phyloP scores from a whole-genome alignment of 495 filamentous ascomycete species.

The Daldinia bambusicola region DNA sequence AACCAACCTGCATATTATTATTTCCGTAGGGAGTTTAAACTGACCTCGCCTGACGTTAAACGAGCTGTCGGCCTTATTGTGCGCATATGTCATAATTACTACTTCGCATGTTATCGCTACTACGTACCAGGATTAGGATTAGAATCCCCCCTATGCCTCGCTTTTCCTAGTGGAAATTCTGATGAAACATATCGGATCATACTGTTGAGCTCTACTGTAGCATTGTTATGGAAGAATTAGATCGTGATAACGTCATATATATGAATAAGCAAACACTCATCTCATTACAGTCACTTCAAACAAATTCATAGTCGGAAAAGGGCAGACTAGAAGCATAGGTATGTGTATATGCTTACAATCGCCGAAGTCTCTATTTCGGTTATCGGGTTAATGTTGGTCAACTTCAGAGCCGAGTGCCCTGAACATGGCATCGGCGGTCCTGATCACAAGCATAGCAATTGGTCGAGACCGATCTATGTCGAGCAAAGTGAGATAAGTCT shows the following conservation, averaged over 20 bases:
- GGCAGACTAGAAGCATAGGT: background rate
- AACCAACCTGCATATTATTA: background rate
- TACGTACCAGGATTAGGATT: background rate
- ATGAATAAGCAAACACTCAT: background rate
- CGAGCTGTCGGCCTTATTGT: background rate
- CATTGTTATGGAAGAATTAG: background rate
- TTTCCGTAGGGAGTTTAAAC: too few species aligned
- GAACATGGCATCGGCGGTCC: background rate
- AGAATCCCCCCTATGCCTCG: background rate
- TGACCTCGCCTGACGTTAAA: background rate
- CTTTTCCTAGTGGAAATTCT: background rate
- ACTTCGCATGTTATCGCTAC: background rate
- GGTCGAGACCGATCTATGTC: background rate
- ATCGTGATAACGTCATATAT: background rate
- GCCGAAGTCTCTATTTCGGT: background rate
- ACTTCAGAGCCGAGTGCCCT: background rate
- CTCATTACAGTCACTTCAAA: background rate
- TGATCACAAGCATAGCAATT: constrained; percentile 3
- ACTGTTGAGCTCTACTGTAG: background rate
- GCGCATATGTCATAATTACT: background rate
- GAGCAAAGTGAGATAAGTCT: background rate
- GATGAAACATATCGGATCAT: background rate
- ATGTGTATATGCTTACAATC: background rate
- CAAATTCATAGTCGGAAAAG: background rate
- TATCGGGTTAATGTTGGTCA: constrained; percentile 1